Conservation (phyloP, 2,329 filamentous ascomycete genomes). For the Trichoderma sp. region DNA sequence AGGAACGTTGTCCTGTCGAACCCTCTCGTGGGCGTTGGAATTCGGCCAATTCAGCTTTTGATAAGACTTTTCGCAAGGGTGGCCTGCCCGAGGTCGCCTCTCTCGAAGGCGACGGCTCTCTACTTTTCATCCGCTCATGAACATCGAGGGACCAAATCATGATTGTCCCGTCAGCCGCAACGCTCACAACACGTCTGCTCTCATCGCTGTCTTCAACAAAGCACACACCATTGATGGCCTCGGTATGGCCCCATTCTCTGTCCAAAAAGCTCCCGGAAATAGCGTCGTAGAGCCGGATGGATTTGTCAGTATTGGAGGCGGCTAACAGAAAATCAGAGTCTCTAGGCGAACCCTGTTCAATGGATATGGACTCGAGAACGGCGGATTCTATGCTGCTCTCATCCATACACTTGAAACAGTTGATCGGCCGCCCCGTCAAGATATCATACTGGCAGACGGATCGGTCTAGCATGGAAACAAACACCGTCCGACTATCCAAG, state of each 20-base stretch:
- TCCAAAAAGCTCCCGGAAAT: conserved; percentile 76
- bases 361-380: conserved; percentile 75
- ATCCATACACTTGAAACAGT: conserved; percentile 81
- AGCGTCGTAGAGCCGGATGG: conserved; percentile 83
- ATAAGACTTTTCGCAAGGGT: conserved; percentile 82
- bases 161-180: conserved; percentile 77
- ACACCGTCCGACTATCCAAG: conserved; percentile 59
- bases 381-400: conserved; percentile 78
- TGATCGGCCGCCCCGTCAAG: conserved; percentile 66
- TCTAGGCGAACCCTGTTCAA: conserved; percentile 56
- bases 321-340: conserved; percentile 72
- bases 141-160: conserved; percentile 72
- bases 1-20: conserved; percentile 51
- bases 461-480: conserved; percentile 62
- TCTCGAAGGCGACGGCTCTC: conserved; percentile 58
- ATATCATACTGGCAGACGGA: conserved; percentile 64
- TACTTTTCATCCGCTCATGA: conserved; percentile 48
- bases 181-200: conserved; percentile 65
- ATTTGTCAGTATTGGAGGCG: conserved; percentile 95
- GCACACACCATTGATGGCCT: conserved; percentile 84
- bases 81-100: conserved; percentile 60
- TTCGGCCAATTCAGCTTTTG: conserved; percentile 81
- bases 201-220: conserved; percentile 63
- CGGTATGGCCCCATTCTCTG: conserved; percentile 92
- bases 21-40: conserved; percentile 58